Evolutionary conservation across 495 filamentous ascomycete genomes (phyloP), one percentile per base, ranked within the genome.

Genomic region (Hypoxylon intermedium): DNA sequence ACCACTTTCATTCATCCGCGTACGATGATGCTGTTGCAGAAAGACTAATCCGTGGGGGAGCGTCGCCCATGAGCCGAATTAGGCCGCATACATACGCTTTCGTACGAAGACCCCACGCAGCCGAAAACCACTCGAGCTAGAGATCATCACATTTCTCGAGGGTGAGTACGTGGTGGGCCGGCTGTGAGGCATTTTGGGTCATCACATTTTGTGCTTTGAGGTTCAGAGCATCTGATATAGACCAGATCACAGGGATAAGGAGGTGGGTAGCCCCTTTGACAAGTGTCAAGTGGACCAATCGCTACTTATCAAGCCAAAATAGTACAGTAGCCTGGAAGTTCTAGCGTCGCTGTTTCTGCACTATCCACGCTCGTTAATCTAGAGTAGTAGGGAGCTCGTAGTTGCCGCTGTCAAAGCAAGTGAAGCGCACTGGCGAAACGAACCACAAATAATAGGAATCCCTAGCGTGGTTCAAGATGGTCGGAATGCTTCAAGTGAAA

Each of bases 171-270:
- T 53, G 46, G 11, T 53, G 46, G 60, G 49, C 36, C 16, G 12
- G 13, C 16, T n/a, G 47, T 54, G 54, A 59, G 54, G 54, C 36
- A 54, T 55, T 59, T 56, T 65, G 55, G 55, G 30, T 59, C 61
- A 38, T 65, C 61, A 65, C 61, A 18, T 55, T 58, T 53, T 59
- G 55, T 59, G 49, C 54, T 47, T 59, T 41, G 42, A 55, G 31
- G 24, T 53, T 46, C 43, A 53, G 48, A 53, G 53, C 40, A 52
- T 53, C 45, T 55, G 41, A 56, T 56, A 56, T 62, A 52, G 52
- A 50, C 52, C 24, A 54, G 34, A 40, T 50, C 44, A 46, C 54
- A 65, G 45, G 55, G 55, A 48, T 58, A 34, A 41, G 24, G 34
- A 33, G 24, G 37, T 24, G n/a, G n/a, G n/a, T n/a, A n/a, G n/a